Evolutionary conservation across 495 filamentous ascomycete genomes (phyloP), one percentile per base, ranked within the genome.

Genomic region (Aspergillus heteromorphus): DNA sequence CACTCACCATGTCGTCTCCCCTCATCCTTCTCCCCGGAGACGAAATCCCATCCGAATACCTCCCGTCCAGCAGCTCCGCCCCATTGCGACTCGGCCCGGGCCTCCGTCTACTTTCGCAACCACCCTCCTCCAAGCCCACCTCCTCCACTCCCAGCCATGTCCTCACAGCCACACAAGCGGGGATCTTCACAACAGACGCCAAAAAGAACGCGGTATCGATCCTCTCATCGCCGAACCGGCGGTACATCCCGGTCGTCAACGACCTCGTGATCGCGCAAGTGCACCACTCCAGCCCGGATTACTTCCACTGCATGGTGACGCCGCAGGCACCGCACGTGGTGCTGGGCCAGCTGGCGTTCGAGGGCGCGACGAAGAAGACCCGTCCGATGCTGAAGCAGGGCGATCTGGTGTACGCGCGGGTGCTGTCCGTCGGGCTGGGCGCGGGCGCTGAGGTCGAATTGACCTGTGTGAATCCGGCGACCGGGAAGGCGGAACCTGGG

Each of bases 361-460:
- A 96, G 68, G 82, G 83, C 54, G 93, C 90, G 20, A 92, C 85
- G 31, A 95, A 90, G 68, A 98, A 97, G 67, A 95, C 90, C 3
- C 82, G 91, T 8, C 93, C 93, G 3, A 78, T 86, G 53, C 78
- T 98, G 55, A 69, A 73, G 36, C 67, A 80, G 3, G 90, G 91
- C 27, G 81, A 86, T 40, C 67, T 96, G 9, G 89, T 97, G 27
- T 97, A 97, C 70, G 92, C 91, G 11, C 85, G 93, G 30, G 73
- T 81, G 20, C 76, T 93, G 27, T 79, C 82, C 0, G 75, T 85
- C 10, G 73, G 73, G 16, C 80, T 91, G 10, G 86, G 88, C 45
- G 83, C 84, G 40, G 86, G 91, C 63, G 88, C 90, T 72, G 90
- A 96, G 59, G 82, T 89, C 0, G 93, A 98, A 65, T 76, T 98